Evolutionary conservation across 1,284 basidiomycete genomes (phyloP).

Genomic region (Heimioporus punctisporus): DNA sequence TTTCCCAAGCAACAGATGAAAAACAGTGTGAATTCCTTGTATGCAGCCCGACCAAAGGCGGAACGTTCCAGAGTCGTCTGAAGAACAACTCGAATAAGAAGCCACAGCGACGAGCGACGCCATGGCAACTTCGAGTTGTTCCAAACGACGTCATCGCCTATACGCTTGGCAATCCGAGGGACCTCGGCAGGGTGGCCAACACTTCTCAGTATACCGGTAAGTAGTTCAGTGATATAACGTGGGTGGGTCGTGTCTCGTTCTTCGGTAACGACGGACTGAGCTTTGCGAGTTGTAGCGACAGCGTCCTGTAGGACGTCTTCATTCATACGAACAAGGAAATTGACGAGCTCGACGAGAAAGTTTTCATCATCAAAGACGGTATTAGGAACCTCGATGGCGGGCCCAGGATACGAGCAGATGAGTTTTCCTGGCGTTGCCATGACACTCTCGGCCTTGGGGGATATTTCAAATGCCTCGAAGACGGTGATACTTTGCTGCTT

Average conservation of each 20-base stretch:
- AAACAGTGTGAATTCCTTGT: constrained; percentile 51
- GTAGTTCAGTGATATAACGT: constrained; percentile 36
- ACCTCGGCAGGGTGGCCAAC: constrained; percentile 14
- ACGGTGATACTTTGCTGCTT: constrained; percentile 16
- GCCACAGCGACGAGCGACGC: constrained; percentile 41
- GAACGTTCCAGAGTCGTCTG: constrained; percentile 41
- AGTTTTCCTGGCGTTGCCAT: constrained; percentile 36
- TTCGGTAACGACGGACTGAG: constrained; percentile 25
- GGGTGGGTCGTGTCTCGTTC: constrained; percentile 32
- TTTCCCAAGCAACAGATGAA: constrained; percentile 37
- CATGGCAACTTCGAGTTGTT: constrained; percentile 32
- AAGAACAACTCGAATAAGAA: constrained; percentile 38
- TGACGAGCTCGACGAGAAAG: constrained; percentile 28
- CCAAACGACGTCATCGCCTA: constrained; percentile 37
- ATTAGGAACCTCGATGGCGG: constrained; percentile 29
- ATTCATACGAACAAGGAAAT: constrained; percentile 32
- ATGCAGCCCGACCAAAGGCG: constrained; percentile 23
- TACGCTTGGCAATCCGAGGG: constrained; percentile 29
- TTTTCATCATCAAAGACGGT: constrained; percentile 13
- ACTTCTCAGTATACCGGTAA: constrained; percentile 28
- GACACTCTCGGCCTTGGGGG: constrained; percentile 20
- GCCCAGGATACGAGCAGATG: constrained; percentile 36
- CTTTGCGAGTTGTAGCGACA: constrained; percentile 7
- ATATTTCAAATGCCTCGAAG: constrained; percentile 40
- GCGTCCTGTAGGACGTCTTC: constrained; percentile 14